A percentile compares a stretch with the other conserved stretches of the same genome.
Evolutionary conservation across 495 filamentous ascomycete species (phyloP).

Genomic region (Aspergillus saccharolyticus): DNA sequence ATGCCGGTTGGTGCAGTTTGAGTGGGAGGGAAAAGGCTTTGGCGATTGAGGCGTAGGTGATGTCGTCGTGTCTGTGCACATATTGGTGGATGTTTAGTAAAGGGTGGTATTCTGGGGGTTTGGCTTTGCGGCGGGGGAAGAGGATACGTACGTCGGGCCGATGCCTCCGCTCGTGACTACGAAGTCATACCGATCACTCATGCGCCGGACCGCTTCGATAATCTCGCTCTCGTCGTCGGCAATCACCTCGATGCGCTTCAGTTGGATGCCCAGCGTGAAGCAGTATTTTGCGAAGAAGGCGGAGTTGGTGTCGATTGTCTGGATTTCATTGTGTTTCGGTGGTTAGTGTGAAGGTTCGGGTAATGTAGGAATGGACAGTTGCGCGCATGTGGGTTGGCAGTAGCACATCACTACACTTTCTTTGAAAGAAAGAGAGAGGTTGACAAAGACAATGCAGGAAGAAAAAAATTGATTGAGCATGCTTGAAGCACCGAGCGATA

Average conservation of each 20-base stretch:
- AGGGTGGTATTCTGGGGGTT: neutral
- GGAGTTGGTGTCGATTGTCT: conserved; percentile 91
- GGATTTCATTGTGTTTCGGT: neutral
- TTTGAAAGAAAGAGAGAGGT: too few relatives aligned
- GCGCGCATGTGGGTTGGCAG: neutral
- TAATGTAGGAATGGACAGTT: neutral
- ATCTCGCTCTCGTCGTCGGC: conserved; percentile 88
- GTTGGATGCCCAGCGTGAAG: conserved; percentile 81
- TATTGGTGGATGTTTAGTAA: too few relatives aligned
- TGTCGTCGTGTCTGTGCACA: conserved; percentile 77
- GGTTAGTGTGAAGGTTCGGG: conserved; percentile 2
- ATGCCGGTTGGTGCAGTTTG: conserved; percentile 67
- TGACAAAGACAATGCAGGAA: neutral
- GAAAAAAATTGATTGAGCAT: neutral
- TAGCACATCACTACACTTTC: too few relatives aligned
- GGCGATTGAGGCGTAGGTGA: conserved; percentile 91
- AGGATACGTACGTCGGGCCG: conserved; percentile 71
- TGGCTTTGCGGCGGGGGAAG: neutral
- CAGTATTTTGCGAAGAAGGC: conserved; percentile 88
- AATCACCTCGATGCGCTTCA: conserved; percentile 89
- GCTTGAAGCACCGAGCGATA: too few relatives aligned
- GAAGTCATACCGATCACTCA: conserved; percentile 86
- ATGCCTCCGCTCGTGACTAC: conserved; percentile 95
- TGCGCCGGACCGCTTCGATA: conserved; percentile 74
- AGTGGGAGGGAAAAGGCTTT: conserved; percentile 78